Conservation (phyloP, 2,329 filamentous ascomycete species). For the Trichoderma semiorbis region DNA sequence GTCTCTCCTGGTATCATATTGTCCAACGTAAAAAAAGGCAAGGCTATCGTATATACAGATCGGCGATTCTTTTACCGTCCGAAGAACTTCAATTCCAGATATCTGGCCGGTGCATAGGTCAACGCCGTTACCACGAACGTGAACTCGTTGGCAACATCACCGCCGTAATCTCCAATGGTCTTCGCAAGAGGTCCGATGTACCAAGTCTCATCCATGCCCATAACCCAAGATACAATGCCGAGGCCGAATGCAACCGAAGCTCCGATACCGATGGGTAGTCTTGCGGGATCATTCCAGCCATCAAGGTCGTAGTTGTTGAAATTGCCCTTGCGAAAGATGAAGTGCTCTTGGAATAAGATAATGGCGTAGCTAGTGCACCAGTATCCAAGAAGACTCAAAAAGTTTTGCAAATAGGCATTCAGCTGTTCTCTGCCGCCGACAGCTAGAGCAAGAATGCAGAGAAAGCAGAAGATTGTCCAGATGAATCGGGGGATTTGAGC, state of each 20-base stretch:
- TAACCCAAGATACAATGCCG: slow-evolving; percentile 46
- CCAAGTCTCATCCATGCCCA: slow-evolving; percentile 55
- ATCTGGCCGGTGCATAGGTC: slow-evolving; percentile 40
- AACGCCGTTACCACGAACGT: slow-evolving; percentile 43
- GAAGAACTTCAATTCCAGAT: slow-evolving; percentile 36
- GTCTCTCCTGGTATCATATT: not conserved
- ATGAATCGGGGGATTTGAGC: slow-evolving; percentile 39
- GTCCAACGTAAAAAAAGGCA: not conserved
- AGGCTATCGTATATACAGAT: not conserved
- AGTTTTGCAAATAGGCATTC: slow-evolving; percentile 42
- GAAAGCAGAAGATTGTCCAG: slow-evolving; percentile 39
- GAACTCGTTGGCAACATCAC: slow-evolving; percentile 48
- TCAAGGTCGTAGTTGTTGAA: slow-evolving; percentile 40
- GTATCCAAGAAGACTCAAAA: slow-evolving; percentile 44
- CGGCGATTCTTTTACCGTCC: slow-evolving; percentile 12
- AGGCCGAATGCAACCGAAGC: slow-evolving; percentile 41
- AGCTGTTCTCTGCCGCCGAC: slow-evolving; percentile 40
- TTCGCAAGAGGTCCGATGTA: slow-evolving; percentile 53
- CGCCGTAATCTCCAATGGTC: slow-evolving; percentile 55
- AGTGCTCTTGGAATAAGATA: slow-evolving; percentile 41
- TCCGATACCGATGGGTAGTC: slow-evolving; percentile 41
- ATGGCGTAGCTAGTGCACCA: slow-evolving; percentile 43
- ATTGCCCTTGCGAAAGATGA: slow-evolving; percentile 40
- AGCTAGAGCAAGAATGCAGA: slow-evolving; percentile 40
- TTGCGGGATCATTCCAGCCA: slow-evolving; percentile 43